These are phyloP conservation scores for Solanum gracilifrons DNA, from an alignment of 257 asterid species.

Conservation along the genomic window DNA sequence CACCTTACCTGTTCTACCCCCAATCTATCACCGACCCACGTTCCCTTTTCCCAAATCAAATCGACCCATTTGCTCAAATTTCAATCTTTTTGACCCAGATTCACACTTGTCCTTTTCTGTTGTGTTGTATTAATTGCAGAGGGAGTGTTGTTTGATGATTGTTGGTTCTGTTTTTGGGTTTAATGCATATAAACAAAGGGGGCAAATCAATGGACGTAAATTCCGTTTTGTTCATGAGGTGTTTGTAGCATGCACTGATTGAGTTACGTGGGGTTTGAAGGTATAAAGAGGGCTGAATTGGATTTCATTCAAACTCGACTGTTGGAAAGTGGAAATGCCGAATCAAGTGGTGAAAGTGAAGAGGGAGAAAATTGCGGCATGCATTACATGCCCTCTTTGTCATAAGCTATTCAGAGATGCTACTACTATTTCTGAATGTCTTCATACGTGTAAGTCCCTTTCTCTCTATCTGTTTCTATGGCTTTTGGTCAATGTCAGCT, in stretches of 20 bases:
- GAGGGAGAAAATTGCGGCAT: constrained; percentile 72
- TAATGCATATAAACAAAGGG: constrained; percentile 1
- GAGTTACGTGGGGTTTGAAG: background rate
- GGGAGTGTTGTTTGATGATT: background rate
- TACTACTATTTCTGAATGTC: constrained; percentile 91
- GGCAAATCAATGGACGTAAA: constrained; percentile 4
- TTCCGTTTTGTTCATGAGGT: background rate
- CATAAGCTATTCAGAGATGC: constrained; percentile 78
- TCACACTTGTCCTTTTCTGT: background rate
- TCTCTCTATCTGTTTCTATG: background rate
- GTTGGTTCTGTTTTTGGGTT: background rate
- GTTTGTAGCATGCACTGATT: constrained; percentile 7
- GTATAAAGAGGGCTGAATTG: background rate
- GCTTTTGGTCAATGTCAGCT: background rate
- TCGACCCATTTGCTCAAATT: background rate
- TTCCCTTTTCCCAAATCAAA: background rate
- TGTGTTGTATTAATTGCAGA: background rate
- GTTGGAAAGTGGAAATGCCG: constrained; percentile 8
- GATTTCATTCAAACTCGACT: background rate
- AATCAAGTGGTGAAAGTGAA: constrained; percentile 73
- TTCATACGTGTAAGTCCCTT: constrained; percentile 81
- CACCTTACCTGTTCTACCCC: background rate
- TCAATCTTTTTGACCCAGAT: background rate
- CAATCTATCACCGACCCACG: background rate
- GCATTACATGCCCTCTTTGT: constrained; percentile 98